Percentiles rank a stretch among this genome's conserved stretches.
Conservation (phyloP, 108 stramenopile species). For the Cafeteria roenbergensis region DNA sequence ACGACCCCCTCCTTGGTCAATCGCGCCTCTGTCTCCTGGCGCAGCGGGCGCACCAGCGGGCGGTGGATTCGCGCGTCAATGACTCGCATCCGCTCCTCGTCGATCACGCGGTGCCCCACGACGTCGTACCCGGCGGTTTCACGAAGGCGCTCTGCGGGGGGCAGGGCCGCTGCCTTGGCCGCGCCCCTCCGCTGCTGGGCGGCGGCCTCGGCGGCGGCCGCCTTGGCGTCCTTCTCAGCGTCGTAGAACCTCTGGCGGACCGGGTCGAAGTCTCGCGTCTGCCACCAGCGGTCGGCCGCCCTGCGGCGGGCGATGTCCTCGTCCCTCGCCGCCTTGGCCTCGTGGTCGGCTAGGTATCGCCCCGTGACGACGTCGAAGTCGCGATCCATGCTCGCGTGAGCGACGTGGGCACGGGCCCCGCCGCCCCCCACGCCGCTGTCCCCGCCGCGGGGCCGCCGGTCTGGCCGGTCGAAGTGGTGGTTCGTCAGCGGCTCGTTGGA, state of each 20-base stretch:
- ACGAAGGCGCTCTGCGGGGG: neutral
- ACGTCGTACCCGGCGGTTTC: neutral
- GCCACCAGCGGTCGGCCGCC: conserved; percentile 8
- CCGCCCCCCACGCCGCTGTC: no score
- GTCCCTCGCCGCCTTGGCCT: conserved; percentile 7
- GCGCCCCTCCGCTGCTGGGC: neutral
- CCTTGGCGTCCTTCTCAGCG: neutral
- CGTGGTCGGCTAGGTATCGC: neutral
- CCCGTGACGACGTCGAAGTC: conserved; percentile 11
- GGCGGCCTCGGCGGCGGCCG: neutral
- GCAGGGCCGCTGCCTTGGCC: neutral
- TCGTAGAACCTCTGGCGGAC: conserved; percentile 2
- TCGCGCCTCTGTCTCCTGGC: no score
- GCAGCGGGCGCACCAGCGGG: neutral
- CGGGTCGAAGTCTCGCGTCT: conserved; percentile 9
- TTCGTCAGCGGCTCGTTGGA: neutral
- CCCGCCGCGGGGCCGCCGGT: no score
- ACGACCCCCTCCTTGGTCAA: no score
- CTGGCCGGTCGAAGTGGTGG: neutral
- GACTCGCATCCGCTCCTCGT: neutral
- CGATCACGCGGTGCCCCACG: neutral
- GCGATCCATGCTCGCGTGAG: neutral
- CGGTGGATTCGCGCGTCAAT: neutral
- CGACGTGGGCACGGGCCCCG: neutral
- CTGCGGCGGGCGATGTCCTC: neutral